A percentile compares a stretch with the other conserved stretches of the same genome.
These are phyloP conservation scores for Ophioceras dolichostomum DNA, from an alignment of 2,329 filamentous ascomycete species.

Conservation along the genomic window DNA sequence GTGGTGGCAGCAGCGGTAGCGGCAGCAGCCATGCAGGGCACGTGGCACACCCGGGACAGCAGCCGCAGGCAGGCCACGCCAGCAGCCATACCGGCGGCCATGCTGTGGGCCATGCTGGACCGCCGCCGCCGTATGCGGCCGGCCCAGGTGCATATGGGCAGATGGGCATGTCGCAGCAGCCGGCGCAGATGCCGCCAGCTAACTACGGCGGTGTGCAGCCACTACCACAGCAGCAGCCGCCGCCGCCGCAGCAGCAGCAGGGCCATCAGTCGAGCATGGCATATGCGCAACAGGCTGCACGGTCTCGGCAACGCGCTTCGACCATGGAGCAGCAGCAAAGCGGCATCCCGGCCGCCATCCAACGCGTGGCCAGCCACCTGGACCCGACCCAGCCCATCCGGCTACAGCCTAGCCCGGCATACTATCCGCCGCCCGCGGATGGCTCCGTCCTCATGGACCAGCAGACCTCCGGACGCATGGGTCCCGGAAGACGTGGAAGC, in stretches of 20 bases:
- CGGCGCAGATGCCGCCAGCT: constrained; percentile 51
- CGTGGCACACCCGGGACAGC: too few species aligned
- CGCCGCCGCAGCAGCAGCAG: constrained; percentile 8
- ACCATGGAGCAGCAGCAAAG: constrained; percentile 94
- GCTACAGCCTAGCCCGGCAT: constrained; percentile 88
- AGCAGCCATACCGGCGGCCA: too few species aligned
- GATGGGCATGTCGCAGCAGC: constrained; percentile 58
- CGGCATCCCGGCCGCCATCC: constrained; percentile 83
- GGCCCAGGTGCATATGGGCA: constrained; percentile 61
- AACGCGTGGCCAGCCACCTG: constrained; percentile 89
- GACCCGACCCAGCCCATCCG: constrained; percentile 91
- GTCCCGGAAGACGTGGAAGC: constrained; percentile 60
- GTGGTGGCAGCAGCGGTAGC: too few species aligned
- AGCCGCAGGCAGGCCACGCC: too few species aligned
- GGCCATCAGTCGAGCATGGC: not conserved
- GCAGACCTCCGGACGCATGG: constrained; percentile 29
- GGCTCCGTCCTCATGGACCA: constrained; percentile 57
- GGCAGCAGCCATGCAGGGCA: too few species aligned
- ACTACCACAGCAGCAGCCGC: constrained; percentile 23
- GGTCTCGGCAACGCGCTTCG: constrained; percentile 74
- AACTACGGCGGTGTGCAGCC: constrained; percentile 42
- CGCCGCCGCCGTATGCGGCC: constrained; percentile 68
- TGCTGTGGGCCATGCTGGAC: constrained; percentile 45
- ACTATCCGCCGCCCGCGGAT: constrained; percentile 88
- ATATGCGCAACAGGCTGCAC: constrained; percentile 54